Conservation (phyloP, 371 early-diverging fungal species). For the Apophysomyces ossiformis region DNA sequence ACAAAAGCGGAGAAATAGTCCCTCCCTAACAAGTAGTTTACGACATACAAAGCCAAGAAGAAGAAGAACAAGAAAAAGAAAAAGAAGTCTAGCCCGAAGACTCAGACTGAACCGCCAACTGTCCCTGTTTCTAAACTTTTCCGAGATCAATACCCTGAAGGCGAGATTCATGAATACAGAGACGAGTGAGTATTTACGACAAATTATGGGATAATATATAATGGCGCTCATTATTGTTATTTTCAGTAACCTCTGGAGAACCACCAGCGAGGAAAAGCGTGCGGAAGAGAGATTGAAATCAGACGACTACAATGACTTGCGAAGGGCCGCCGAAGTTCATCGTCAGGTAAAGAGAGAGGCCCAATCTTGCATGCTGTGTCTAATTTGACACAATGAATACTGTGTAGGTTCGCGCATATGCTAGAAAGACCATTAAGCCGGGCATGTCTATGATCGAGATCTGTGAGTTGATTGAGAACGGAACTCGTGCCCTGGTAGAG, state of each 20-base stretch:
- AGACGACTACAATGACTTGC: conserved; percentile 81
- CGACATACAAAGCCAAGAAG: conserved; percentile 40
- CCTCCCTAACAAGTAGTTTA: neutral
- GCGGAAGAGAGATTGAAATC: conserved; percentile 65
- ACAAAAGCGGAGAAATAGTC: neutral
- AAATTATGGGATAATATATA: neutral
- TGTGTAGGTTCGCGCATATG: conserved; percentile 77
- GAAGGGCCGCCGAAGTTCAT: conserved; percentile 94
- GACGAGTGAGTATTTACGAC: conserved; percentile 64
- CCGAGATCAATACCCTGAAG: conserved; percentile 71
- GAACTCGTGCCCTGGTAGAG: conserved; percentile 90
- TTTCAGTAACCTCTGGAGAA: conserved; percentile 73
- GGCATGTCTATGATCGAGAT: conserved; percentile 97
- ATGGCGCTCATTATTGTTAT: neutral
- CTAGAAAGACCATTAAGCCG: conserved; percentile 87
- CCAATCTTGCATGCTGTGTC: neutral
- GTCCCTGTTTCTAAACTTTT: conserved; percentile 82
- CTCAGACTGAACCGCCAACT: conserved; percentile 78
- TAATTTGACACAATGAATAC: neutral
- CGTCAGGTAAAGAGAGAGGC: conserved; percentile 57
- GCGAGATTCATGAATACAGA: conserved; percentile 74
- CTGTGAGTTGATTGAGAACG: conserved; percentile 94
- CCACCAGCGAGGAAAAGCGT: conserved; percentile 82
- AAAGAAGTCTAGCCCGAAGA: conserved; percentile 63
- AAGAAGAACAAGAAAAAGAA: conserved; percentile 76